Base-by-base conservation (phyloP, 2,329 filamentous ascomycete species). In the Eurotiales sp. region DNA sequence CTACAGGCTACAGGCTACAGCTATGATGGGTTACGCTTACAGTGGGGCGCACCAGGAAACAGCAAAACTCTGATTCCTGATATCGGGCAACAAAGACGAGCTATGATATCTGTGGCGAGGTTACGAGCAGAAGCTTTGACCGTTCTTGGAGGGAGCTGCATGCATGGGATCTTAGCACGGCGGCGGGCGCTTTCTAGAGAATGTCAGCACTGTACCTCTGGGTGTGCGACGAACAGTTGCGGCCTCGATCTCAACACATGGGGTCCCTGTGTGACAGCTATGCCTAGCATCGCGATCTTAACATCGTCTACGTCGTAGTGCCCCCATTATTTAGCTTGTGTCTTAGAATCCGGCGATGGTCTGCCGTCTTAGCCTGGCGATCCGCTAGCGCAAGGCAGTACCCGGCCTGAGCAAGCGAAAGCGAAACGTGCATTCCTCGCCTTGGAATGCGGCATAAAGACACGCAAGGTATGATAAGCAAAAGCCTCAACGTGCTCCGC, bases 141-240 rank as follows among this genome's bases (percentile, higher is more conserved):
- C 50, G 15, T 36, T 47, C 43, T 17, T 22, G 42, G 48, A 27
- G 17, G 49, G 12, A 45, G 22, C 27, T 34, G 44, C 46, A 40
- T 49, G 51, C 57, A 45, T 34, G 41, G 39, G 46, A 51, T 50
- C 51, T 22, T 21, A 4, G 15, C 44, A 48, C 44, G 27, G 36
- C 43, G 47, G 50, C 47, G 47, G 47, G 39, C 47, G n/a, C 47
- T 36, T 49, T 49, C 6, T 27, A 23, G 23, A 27, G 41, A 37
- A 36, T 45, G 48, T 27, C 27, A 21, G 37, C n/a, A 36, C 22
- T 12, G 41, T 41, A 30, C 32, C 22, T 40, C 21, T 21, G 50
- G 19, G 27, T 32, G 39, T 29, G 15, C 39, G 41, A 22, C n/a
- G n/a, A n/a, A n/a, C n/a, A n/a, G n/a, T n/a, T n/a, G n/a, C 30